Evolutionary conservation across 1,284 basidiomycete species (phyloP).

Genomic region (Uromyces viciae-fabae): DNA sequence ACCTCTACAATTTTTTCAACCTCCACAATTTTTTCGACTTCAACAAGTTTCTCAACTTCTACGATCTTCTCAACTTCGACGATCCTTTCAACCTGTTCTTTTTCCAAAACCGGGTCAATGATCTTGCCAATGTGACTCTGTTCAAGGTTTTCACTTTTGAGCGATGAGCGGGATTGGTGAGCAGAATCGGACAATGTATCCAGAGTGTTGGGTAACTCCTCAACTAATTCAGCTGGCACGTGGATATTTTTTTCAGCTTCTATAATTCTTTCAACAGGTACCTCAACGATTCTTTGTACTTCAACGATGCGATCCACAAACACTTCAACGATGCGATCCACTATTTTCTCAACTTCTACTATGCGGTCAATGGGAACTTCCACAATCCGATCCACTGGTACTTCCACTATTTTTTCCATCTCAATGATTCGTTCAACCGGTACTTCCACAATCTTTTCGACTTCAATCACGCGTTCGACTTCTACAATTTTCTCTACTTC

Average conservation of each 20-base stretch:
- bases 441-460: slow-evolving; percentile 49
- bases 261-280: slow-evolving; percentile 53
- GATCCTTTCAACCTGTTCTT: slow-evolving; percentile 20
- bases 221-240: slow-evolving; percentile 58
- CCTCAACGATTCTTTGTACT: slow-evolving; percentile 49
- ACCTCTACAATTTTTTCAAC: slow-evolving; percentile 50
- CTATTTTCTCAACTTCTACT: slow-evolving; percentile 49
- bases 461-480: slow-evolving; percentile 46
- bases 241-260: slow-evolving; percentile 57
- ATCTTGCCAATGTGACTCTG: too few species aligned
- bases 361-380: slow-evolving; percentile 55
- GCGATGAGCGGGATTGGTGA: neutral
- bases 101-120: slow-evolving; percentile 6
- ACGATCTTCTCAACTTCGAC: slow-evolving; percentile 38
- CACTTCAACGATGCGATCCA: slow-evolving; percentile 54
- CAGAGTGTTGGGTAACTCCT: slow-evolving; percentile 46
- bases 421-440: slow-evolving; percentile 53
- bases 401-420: slow-evolving; percentile 58
- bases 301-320: slow-evolving; percentile 54
- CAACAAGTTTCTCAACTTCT: slow-evolving; percentile 49
- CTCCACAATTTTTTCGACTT: slow-evolving; percentile 49
- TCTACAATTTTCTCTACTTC: slow-evolving; percentile 49
- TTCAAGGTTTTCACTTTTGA: neutral
- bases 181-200: neutral
- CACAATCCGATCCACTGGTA: slow-evolving; percentile 58